Evolutionary conservation across 2,329 filamentous ascomycete species (phyloP), one percentile per base, ranked within the genome.

Genomic region (Septoria petroselini): DNA sequence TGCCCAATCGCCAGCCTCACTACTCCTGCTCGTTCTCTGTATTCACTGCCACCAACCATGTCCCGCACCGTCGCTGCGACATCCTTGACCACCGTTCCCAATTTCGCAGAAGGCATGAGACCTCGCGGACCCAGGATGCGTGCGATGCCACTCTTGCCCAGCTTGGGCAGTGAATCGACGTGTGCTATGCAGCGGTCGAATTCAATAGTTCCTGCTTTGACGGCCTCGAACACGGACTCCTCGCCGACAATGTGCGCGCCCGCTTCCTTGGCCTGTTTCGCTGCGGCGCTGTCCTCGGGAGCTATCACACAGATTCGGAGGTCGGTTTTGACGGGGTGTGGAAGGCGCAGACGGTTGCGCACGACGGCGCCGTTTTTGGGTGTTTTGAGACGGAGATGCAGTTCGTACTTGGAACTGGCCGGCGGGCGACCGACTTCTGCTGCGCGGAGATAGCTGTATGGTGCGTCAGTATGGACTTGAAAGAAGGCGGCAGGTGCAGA

Each of bases 101-200:
- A 82, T 76, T 95, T 95, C 53, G 80, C 73, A 68, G 82, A 94
- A 4, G 93, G 93, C 93, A 98, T 97, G 65, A 98, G 71, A 2
- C 91, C 91, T 70, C 82, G 84, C 38, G 94, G 93, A 64, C 93
- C 93, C 15, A 98, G 76, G 35, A 95, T 79, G 58, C 85, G 80
- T 57, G 86, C 91, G 56, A 98, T 70, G 0, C 80, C 82, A 29
- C 90, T 85, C 74, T 93, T 91, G 67, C 85, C 86, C 63, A 98
- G 74, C 49, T 86, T 89, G 44, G 80, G 78, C 60, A 93, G 76
- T 60, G 84, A 90, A 61, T 88, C 82, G 42, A 79, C 77, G 70
- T 96, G 91, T 72, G 89, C 95, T 61, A 98, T 82, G 55, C 90
- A 86, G 48, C 88, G 79, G 68, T 97, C 93, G 68, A 97, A 98